Conservation (phyloP, 225 moss, liverwort and hornwort species). For the Lunularia cruciata region DNA sequence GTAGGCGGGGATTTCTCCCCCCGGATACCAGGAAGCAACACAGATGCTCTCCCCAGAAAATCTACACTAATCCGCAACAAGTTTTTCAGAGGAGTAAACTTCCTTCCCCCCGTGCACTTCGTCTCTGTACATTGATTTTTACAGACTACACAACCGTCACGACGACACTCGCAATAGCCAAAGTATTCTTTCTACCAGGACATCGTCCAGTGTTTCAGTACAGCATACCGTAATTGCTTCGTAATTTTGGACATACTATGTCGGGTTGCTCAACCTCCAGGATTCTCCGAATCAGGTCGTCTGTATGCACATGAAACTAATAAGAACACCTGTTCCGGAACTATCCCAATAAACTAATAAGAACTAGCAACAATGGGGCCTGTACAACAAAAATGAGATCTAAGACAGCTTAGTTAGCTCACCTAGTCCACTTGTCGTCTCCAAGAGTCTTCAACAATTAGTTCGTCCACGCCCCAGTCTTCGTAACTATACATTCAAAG, state of each 20-base stretch:
- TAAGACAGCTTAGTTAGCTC: background rate
- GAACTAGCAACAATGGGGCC: too few relatives aligned
- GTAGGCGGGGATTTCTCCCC: too few relatives aligned
- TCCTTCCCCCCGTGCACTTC: background rate
- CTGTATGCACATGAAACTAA: background rate
- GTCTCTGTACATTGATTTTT: background rate
- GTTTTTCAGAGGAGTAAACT: background rate
- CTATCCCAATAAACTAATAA: too few relatives aligned
- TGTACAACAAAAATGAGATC: too few relatives aligned
- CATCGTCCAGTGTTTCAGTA: too few relatives aligned
- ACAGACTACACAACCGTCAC: background rate
- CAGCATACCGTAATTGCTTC: too few relatives aligned
- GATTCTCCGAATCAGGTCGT: background rate
- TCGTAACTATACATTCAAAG: conserved; percentile 59
- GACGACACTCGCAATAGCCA: background rate
- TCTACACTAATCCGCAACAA: conserved; percentile 11
- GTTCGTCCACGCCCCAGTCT: conserved; percentile 97
- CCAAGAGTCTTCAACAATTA: conserved; percentile 98
- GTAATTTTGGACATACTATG: too few relatives aligned
- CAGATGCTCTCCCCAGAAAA: too few relatives aligned
- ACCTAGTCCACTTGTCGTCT: conserved; percentile 80
- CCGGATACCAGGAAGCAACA: too few relatives aligned
- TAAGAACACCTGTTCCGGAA: too few relatives aligned
- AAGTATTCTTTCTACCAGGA: background rate
- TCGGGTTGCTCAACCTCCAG: background rate